Base-by-base conservation (phyloP, 2,329 filamentous ascomycete genomes). In the Nigrograna mackinnonii region DNA sequence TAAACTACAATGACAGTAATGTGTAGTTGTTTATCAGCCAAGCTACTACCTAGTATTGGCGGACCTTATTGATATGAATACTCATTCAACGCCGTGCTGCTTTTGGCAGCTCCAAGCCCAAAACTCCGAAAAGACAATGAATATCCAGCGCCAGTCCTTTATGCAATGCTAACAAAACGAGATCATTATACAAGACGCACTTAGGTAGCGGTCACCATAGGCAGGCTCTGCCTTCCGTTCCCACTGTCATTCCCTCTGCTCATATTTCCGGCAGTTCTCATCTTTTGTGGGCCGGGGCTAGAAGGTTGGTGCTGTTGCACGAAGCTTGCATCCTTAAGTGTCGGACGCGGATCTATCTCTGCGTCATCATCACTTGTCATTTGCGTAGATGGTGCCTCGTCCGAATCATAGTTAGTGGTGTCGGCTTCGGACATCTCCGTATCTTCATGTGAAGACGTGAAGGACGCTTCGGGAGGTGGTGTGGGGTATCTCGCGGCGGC, bases 291-390 rank as follows among this genome's bases (percentile, higher is more conserved):
- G 17, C 40, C 35, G 4, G 24, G 16, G 5, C 36, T 11, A 4
- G 17, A 11, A 14, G 6, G 19, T n/a, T 17, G 24, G 6, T n/a
- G 13, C 13, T 21, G 22, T 2, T 34, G 14, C 9, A 6, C 18
- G 13, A 21, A 20, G 6, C 9, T 7, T 37, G 18, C 16, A 22
- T 19, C n/a, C n/a, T 31, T 31, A 14, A 36, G 34, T 7, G 11
- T 36, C 34, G 19, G 18, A 21, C 20, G 13, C 34, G 17, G 19
- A 18, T 7, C 57, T 54, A 5, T 49, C 36, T 14, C n/a, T n/a
- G n/a, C n/a, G n/a, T 58, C 50, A 30, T 52, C 48, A 19, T 61
- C 55, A 1, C 55, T 60, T 7, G 59, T 58, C 4, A 54, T n/a
- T 22, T 47, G 41, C 5, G 50, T 59, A 2, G 59, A 63, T 5